Evolutionary conservation across 1,139 yeast species (phyloP), one percentile per base, ranked within the genome.

Genomic region (Taphrina deformans): DNA sequence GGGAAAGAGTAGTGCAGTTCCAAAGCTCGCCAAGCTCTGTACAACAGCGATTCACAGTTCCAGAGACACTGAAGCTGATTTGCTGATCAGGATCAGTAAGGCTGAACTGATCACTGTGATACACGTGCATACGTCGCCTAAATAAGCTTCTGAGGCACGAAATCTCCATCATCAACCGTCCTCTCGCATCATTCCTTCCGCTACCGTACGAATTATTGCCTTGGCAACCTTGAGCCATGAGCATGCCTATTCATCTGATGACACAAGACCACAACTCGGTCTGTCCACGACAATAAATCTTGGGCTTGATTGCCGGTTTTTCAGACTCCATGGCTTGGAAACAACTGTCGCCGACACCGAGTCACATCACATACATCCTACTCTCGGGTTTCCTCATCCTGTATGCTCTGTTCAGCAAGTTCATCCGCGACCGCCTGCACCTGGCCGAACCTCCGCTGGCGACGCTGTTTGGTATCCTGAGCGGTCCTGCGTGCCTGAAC

Each of bases 361-460:
- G 63, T 35, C 56, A 59, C 45, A 24, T 51, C 26, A 52, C 63
- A 10, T 59, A 48, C 26, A 59, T 59, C 12, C 27, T 48, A 5
- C 41, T 59, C 21, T 48, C 63, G 21, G 31, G 46, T n/a, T 59
- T 59, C 26, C 56, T 59, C 14, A 40, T 59, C 26, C 27, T 44
- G 14, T 59, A 48, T 40, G 56, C 63, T 3, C 56, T 59, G 16
- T 59, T 59, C 29, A 48, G 56, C n/a, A 59, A 29, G 21, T 59
- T 59, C 56, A 59, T 59, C 12, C 55, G 63, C 7, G 45, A 59
- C 35, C 35, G 63, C 12, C 41, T 59, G 5, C 63, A 59, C 23
- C 31, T 59, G 26, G 63, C 63, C 7, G 63, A 59, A 23, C 63
- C 63, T 14, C 63, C 63, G 16, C 63, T 59, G 24, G 63, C 63